phyloP scores from a whole-genome alignment of 768 basidiomycete species.

The Phaffia australis region DNA sequence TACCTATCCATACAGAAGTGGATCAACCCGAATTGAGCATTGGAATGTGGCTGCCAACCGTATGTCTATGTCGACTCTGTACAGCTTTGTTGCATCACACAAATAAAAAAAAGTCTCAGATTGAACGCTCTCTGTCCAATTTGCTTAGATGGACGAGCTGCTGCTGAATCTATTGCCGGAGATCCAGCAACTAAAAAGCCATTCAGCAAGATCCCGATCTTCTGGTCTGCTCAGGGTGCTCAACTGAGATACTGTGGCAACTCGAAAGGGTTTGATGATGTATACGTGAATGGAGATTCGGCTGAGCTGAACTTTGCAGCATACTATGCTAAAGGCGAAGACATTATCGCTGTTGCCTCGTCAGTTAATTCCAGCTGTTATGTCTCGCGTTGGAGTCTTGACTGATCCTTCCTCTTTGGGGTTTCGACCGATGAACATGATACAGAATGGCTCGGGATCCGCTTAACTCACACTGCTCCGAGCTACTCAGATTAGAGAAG shows the following conservation, averaged over 20 bases:
- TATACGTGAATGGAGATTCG: constrained; percentile 64
- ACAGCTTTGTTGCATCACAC: not conserved
- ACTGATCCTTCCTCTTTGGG: not conserved
- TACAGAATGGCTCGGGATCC: constrained; percentile 70
- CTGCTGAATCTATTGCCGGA: constrained; percentile 65
- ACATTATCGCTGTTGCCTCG: constrained; percentile 36
- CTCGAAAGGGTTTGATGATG: constrained; percentile 56
- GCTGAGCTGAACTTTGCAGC: constrained; percentile 54
- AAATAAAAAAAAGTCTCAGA: not conserved
- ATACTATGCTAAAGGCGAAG: constrained; percentile 36
- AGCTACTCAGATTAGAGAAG: constrained; percentile 61
- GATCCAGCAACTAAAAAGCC: constrained; percentile 41
- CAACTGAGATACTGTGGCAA: constrained; percentile 76
- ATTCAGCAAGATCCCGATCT: constrained; percentile 71
- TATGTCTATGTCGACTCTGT: not conserved
- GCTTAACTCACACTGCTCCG: constrained; percentile 62
- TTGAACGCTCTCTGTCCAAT: not conserved
- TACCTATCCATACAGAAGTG: constrained; percentile 42
- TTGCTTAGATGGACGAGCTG: constrained; percentile 51
- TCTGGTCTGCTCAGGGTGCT: constrained; percentile 86
- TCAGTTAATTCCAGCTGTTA: constrained; percentile 51
- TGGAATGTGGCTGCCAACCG: constrained; percentile 90
- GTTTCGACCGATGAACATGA: not conserved
- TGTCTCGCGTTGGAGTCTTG: not conserved
- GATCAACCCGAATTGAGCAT: constrained; percentile 70